A percentile compares a stretch with the other conserved stretches of the same genome.
These are phyloP conservation scores for Magnolia kwangsiensis DNA, from an alignment of 164 flowering plant species.

Conservation along the genomic window DNA sequence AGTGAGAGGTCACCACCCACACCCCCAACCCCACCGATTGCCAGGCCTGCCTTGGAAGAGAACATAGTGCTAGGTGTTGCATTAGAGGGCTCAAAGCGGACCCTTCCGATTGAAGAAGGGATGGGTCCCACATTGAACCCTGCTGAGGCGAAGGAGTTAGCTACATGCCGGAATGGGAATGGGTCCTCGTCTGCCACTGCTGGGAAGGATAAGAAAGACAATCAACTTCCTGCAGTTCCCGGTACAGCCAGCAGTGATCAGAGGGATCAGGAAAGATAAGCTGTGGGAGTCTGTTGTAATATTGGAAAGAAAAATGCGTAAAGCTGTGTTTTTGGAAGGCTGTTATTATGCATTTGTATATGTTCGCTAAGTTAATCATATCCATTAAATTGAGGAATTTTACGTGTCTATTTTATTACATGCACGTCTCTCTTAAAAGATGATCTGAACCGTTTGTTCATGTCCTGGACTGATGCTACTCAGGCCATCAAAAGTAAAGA, in stretches of 20 bases:
- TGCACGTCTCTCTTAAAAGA: no score
- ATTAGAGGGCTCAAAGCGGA: conserved; percentile 62
- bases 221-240: conserved; percentile 22
- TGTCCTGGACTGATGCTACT: no score
- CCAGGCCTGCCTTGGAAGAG: conserved; percentile 50
- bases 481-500: no score
- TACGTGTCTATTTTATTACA: no score
- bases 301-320: not conserved
- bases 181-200: conserved; percentile 21
- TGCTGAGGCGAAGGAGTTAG: conserved; percentile 47
- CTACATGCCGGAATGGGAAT: conserved; percentile 35
- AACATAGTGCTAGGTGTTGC: conserved; percentile 78
- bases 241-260: conserved; percentile 26
- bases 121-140: conserved; percentile 25
- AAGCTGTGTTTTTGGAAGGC: not conserved
- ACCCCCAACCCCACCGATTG: conserved; percentile 13
- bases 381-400: no score
- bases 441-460: no score
- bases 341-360: not conserved
- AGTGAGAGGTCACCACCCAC: conserved; percentile 14
- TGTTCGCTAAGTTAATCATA: no score
- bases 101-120: conserved; percentile 78
- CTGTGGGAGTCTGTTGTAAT: not conserved
- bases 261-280: conserved; percentile 22
- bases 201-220: conserved; percentile 36